A percentile compares a stretch with the other conserved stretches of the same genome.
These are phyloP conservation scores for Neofusicoccum ribis DNA, from an alignment of 2,329 filamentous ascomycete genomes.

Conservation along the genomic window DNA sequence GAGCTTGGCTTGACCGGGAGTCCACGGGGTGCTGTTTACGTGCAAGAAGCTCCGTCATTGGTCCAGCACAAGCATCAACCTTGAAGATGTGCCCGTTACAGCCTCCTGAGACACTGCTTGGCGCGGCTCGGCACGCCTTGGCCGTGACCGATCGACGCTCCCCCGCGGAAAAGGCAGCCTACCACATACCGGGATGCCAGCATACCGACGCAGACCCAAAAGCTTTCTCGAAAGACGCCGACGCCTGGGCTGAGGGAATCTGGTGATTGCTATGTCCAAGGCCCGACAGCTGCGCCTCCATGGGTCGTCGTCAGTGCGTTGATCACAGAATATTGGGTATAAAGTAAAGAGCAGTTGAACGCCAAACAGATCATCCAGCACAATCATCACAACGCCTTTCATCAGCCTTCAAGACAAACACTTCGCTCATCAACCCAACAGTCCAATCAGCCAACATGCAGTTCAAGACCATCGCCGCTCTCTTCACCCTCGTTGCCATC, in stretches of 20 bases:
- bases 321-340: not conserved
- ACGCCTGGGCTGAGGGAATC: not conserved
- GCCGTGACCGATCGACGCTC: not conserved
- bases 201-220: not conserved
- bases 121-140: constrained; percentile 11
- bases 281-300: constrained; percentile 1
- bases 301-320: not conserved
- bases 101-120: constrained; percentile 1
- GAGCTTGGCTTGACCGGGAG: too few species aligned
- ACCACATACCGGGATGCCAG: not conserved
- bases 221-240: not conserved
- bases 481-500: constrained; percentile 1
- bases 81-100: not conserved
- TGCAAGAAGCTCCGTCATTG: too few species aligned
- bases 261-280: not conserved
- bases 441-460: not conserved
- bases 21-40: too few species aligned
- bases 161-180: not conserved
- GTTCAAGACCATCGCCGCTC: not conserved
- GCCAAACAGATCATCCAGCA: not conserved
- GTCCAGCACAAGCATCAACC: too few species aligned
- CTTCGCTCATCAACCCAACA: not conserved
- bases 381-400: not conserved
- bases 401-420: not conserved
- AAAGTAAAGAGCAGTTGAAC: not conserved